A percentile compares a stretch with the other conserved stretches of the same genome.
These are phyloP conservation scores for Debaryomyces singareniensis DNA, from an alignment of 1,139 yeast genomes.

Conservation along the genomic window DNA sequence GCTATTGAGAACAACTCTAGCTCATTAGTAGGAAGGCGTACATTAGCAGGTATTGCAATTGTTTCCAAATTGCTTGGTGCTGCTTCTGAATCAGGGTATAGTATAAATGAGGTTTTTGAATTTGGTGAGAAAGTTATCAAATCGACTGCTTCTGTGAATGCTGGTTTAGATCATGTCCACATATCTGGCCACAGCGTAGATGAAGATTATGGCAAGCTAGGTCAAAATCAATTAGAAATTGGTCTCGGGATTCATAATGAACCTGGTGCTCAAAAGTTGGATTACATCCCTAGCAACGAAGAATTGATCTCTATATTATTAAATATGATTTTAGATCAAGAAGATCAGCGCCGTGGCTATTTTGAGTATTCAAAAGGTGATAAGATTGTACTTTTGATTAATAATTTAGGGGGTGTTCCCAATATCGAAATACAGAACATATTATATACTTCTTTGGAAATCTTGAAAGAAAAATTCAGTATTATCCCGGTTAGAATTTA, in stretches of 20 bases:
- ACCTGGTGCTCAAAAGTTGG: slow-evolving; percentile 39
- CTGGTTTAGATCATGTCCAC: slow-evolving; percentile 48
- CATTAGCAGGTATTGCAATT: slow-evolving; percentile 41
- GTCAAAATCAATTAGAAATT: slow-evolving; percentile 34
- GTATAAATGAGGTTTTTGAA: slow-evolving; percentile 25
- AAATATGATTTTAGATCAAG: slow-evolving; percentile 28
- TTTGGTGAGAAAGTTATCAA: slow-evolving; percentile 31
- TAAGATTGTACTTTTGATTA: slow-evolving; percentile 37
- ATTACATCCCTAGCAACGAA: slow-evolving; percentile 36
- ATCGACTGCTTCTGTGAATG: slow-evolving; percentile 41
- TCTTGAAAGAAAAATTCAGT: slow-evolving; percentile 26
- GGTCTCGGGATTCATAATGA: slow-evolving; percentile 53
- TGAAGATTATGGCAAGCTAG: slow-evolving; percentile 23
- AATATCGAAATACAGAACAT: slow-evolving; percentile 33
- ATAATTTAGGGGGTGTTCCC: slow-evolving; percentile 49
- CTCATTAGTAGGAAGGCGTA: slow-evolving; percentile 44
- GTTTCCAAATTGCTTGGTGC: slow-evolving; percentile 43
- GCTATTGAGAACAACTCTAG: slow-evolving; percentile 40
- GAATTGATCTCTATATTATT: slow-evolving; percentile 32
- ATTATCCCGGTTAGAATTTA: slow-evolving; percentile 36
- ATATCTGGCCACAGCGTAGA: slow-evolving; percentile 39
- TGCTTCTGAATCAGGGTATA: slow-evolving; percentile 30
- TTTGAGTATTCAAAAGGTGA: slow-evolving; percentile 31
- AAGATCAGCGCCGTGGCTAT: slow-evolving; percentile 34
- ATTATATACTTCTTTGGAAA: slow-evolving; percentile 13